Evolutionary conservation across 2,329 filamentous ascomycete genomes (phyloP).

Genomic region (Ceratocystis colombiana): DNA sequence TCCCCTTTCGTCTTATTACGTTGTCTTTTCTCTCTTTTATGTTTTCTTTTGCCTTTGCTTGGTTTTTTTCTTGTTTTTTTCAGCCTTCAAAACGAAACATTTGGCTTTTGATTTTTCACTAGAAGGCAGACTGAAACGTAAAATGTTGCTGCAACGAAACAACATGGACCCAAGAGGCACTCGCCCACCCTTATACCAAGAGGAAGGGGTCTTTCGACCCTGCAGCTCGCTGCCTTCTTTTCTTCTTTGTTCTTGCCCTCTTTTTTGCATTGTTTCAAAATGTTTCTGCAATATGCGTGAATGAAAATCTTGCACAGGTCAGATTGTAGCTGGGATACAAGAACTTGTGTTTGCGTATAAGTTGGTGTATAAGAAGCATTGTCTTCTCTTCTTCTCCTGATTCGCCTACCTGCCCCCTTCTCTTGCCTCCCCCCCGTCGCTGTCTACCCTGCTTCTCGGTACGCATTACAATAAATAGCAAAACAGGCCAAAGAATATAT

Average conservation of each 20-base stretch:
- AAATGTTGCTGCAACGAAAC: conserved; percentile 1
- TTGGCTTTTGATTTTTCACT: background rate
- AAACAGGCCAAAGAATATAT: background rate
- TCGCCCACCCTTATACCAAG: background rate
- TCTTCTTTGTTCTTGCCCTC: background rate
- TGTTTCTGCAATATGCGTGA: background rate
- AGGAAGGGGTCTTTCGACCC: background rate
- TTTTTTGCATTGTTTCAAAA: background rate
- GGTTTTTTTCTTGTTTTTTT: conserved; percentile 2
- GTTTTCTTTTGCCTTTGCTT: conserved; percentile 1
- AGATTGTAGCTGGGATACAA: background rate
- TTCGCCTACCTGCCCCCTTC: background rate
- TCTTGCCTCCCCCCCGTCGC: background rate
- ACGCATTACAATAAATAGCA: background rate
- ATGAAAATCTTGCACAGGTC: background rate
- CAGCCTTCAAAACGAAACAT: background rate
- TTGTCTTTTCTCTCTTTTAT: conserved; percentile 10
- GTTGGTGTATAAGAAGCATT: background rate
- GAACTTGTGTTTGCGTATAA: background rate
- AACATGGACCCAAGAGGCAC: background rate
- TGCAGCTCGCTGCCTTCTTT: background rate
- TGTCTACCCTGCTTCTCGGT: background rate
- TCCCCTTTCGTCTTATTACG: conserved; percentile 5
- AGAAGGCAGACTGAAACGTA: background rate
- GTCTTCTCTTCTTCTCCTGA: background rate